These are phyloP conservation scores for Ramichloridium luteum DNA, from an alignment of 2,329 filamentous ascomycete genomes.

Conservation along the genomic window DNA sequence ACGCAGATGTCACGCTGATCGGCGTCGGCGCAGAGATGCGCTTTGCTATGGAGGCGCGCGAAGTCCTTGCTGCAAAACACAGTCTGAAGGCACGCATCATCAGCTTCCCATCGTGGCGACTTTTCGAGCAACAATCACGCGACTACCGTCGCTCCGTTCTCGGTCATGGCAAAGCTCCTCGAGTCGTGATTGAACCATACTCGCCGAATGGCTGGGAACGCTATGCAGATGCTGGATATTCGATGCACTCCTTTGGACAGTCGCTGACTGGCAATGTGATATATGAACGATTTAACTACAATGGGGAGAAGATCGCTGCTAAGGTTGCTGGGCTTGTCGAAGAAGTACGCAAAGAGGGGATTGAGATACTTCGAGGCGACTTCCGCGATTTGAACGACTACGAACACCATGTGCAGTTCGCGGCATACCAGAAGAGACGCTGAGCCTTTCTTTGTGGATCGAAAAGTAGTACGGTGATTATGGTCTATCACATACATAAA, in stretches of 20 bases:
- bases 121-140: conserved; percentile 37
- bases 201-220: conserved; percentile 47
- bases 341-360: conserved; percentile 25
- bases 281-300: conserved; percentile 46
- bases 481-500: too few relatives aligned
- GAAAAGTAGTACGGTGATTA: too few relatives aligned
- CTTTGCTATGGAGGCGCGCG: conserved; percentile 34
- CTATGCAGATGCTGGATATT: conserved; percentile 45
- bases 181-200: conserved; percentile 50
- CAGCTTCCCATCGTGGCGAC: conserved; percentile 38
- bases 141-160: conserved; percentile 38
- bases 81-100: conserved; percentile 35
- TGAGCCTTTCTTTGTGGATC: too few relatives aligned
- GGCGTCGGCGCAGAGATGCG: conserved; percentile 40
- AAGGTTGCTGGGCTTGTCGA: conserved; percentile 29
- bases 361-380: conserved; percentile 21
- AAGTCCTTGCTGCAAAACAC: conserved; percentile 24
- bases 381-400: conserved; percentile 24
- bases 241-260: conserved; percentile 44
- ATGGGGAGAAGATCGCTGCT: conserved; percentile 32
- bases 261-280: conserved; percentile 42
- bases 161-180: conserved; percentile 21
- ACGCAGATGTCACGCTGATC: conserved; percentile 36
- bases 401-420: conserved; percentile 16
- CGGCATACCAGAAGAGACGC: conserved; percentile 12